A percentile compares a stretch with the other conserved stretches of the same genome.
Conservation (phyloP, 1,284 basidiomycete genomes). For the Exobasidium rhododendri region DNA sequence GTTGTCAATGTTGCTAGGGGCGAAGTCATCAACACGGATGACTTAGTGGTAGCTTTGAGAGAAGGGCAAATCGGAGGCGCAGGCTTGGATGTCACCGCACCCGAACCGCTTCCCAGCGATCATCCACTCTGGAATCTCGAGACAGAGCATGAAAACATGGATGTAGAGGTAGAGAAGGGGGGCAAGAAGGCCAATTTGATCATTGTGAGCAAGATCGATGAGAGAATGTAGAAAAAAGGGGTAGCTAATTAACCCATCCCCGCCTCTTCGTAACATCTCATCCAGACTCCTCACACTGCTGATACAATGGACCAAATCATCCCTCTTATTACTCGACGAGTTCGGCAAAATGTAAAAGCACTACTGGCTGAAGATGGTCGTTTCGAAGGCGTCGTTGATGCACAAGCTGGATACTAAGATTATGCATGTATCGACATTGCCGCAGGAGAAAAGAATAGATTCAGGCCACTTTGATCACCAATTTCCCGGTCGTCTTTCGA, state of each 20-base stretch:
- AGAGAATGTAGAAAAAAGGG: too few species aligned
- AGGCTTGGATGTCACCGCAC: slow-evolving; percentile 87
- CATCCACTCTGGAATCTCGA: slow-evolving; percentile 18
- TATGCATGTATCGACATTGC: neutral
- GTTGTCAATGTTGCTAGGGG: slow-evolving; percentile 53
- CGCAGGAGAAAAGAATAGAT: too few species aligned
- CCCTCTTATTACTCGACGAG: slow-evolving; percentile 18
- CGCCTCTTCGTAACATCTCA: neutral
- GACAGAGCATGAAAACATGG: neutral
- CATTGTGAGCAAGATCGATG: slow-evolving; percentile 12
- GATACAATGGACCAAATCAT: slow-evolving; percentile 21
- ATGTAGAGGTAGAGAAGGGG: slow-evolving; percentile 3
- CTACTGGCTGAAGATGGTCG: slow-evolving; percentile 3
- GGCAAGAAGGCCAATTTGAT: slow-evolving; percentile 19
- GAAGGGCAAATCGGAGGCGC: slow-evolving; percentile 82
- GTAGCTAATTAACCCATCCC: neutral
- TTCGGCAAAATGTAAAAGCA: slow-evolving; percentile 12
- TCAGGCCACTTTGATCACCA: slow-evolving; percentile 35
- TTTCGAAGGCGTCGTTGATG: slow-evolving; percentile 22
- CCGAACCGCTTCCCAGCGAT: slow-evolving; percentile 65
- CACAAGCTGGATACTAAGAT: slow-evolving; percentile 14
- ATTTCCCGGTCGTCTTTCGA: slow-evolving; percentile 41
- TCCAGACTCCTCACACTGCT: slow-evolving; percentile 19
- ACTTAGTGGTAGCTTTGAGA: slow-evolving; percentile 72
- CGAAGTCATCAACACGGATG: slow-evolving; percentile 72